Evolutionary conservation across 1,284 basidiomycete genomes (phyloP), one percentile per base, ranked within the genome.

Genomic region (Exsudoporus floridanus): DNA sequence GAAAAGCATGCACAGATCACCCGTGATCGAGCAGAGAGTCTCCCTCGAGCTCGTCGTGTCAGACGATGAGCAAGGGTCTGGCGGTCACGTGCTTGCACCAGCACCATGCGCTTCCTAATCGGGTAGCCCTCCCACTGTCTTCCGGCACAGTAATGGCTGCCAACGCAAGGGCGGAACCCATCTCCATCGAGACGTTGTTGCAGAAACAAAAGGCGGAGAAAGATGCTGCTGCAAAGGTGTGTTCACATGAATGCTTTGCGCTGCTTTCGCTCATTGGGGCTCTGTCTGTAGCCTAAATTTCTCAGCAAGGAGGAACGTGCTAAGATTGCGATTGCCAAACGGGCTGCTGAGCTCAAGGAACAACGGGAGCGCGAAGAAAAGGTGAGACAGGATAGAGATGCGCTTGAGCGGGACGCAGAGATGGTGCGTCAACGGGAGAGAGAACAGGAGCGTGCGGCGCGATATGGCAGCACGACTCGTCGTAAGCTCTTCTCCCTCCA

Each of bases 241-340:
- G 54, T 48, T 27, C 19, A 1, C 41, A 21, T 31, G 13, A 13
- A 18, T 12, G n/a, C 7, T 35, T 21, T 33, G 31, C 35, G 14
- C 8, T 42, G 21, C 18, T 52, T 40, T 46, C 46, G 14, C 53
- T 52, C 38, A 62, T 44, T 23, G 30, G 48, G 31, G 42, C 51
- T 46, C 14, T 5, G 40, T 56, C 42, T 43, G 45, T 55, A 94
- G 92, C 92, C 92, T 31, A 94, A 83, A 70, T 96, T 96, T 75
- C 77, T 96, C 18, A 83, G 89, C 4, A 95, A 89, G 71, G 90
- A 92, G 60, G 88, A 94, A 65, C 83, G 93, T 41, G 90, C 90
- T n/a, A 83, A 84, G 63, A 74, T 95, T 35, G 94, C 94, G 2
- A 89, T 96, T 57, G 84, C 86, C 34, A 89, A 92, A 64, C 86